Base-by-base conservation (phyloP, 192 early-diverging fungal species). In the Mortierella claussenii region DNA sequence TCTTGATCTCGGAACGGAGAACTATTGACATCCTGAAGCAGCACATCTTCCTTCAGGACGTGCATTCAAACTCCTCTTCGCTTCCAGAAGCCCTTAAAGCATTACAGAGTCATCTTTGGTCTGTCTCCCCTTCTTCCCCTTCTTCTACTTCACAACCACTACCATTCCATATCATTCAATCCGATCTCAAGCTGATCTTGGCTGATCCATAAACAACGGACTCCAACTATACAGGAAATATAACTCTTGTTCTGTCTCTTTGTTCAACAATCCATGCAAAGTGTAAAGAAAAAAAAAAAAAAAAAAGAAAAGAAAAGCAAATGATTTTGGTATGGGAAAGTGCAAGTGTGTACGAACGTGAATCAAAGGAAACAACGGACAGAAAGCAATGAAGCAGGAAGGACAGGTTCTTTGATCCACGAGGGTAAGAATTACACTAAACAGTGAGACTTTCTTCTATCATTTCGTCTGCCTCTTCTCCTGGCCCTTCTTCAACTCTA, bases 1-100 rank as follows among this genome's bases (percentile, higher is more conserved):
- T 76, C 17, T 44, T 76, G 1, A 23, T 67, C 28, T 65, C 64
- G 0, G 73, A 76, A 31, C 27, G 50, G 15, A 55, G 64, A 15
- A 50, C 37, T 2, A 15, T 45, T n/a, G n/a, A n/a, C n/a, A n/a
- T n/a, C n/a, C n/a, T 76, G 3, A 31, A 67, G 24, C 28, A 45
- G 26, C 44, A 55, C 7, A 40, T 66, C 23, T 37, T 44, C 31
- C n/a, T n/a, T n/a, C n/a, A n/a, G n/a, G n/a, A n/a, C n/a, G n/a
- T n/a, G n/a, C n/a, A n/a, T n/a, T n/a, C n/a, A n/a, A n/a, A n/a
- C n/a, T n/a, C n/a, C n/a, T n/a, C 55, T 34, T 15, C 46, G 20
- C 9, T 28, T 28, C 3, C 26, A 26, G 15, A 23, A 51, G 7
- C 27, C 5, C 8, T 46, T 13, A 15, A 46, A 4, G 45, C 8